Evolutionary conservation across 768 basidiomycete species (phyloP).

Genomic region (Artomyces pyxidatus): DNA sequence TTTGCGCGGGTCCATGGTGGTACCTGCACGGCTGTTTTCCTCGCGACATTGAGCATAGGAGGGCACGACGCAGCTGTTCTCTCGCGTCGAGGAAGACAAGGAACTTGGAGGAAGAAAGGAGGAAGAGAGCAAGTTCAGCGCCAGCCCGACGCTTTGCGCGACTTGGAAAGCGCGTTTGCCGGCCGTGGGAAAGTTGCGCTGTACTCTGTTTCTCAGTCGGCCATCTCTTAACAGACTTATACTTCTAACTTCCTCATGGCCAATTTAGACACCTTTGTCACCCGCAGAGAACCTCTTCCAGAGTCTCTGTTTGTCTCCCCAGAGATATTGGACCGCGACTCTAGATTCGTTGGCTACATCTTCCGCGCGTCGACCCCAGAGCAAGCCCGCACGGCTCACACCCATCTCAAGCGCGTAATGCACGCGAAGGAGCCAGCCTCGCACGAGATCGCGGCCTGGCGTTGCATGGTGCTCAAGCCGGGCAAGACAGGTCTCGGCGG

Average conservation of each 20-base stretch:
- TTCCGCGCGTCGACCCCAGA: slow-evolving; percentile 45
- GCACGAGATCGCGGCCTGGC: slow-evolving; percentile 73
- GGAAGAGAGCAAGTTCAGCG: too few relatives aligned
- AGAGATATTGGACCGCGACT: slow-evolving; percentile 69
- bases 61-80: too few relatives aligned
- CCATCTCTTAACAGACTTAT: too few relatives aligned
- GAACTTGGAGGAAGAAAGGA: too few relatives aligned
- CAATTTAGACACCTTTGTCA: slow-evolving; percentile 48
- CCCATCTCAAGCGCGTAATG: slow-evolving; percentile 47
- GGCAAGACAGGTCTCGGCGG: slow-evolving; percentile 60
- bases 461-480: slow-evolving; percentile 63
- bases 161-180: not conserved
- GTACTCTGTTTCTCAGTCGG: too few relatives aligned
- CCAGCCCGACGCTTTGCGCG: too few relatives aligned
- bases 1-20: too few relatives aligned
- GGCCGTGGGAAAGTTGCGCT: too few relatives aligned
- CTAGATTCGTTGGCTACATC: slow-evolving; percentile 60
- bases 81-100: too few relatives aligned
- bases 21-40: too few relatives aligned
- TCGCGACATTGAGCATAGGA: too few relatives aligned
- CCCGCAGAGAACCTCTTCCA: slow-evolving; percentile 35
- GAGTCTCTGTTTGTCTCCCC: slow-evolving; percentile 50
- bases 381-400: slow-evolving; percentile 41
- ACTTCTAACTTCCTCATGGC: too few relatives aligned
- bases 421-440: slow-evolving; percentile 53